Evolutionary conservation across 1,284 basidiomycete species (phyloP).

Genomic region (Microbotryomycetes sp.): DNA sequence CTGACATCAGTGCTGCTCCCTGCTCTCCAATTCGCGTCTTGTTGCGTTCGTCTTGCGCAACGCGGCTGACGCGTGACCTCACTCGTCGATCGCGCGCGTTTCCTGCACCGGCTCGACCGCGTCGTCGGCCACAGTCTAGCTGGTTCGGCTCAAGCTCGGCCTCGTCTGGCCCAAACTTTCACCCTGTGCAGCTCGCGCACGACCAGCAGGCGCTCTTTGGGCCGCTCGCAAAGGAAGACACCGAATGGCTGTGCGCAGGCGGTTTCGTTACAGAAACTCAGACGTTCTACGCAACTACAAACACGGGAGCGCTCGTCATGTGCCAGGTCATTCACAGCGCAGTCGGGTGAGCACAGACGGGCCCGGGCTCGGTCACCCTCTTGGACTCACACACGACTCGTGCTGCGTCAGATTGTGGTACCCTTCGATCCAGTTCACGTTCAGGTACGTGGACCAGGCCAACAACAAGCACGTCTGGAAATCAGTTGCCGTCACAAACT

Average conservation of each 20-base stretch:
- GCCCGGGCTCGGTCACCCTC: not conserved
- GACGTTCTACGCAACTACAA: slow-evolving; percentile 67
- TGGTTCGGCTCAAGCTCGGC: slow-evolving; percentile 21
- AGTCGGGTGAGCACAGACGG: slow-evolving; percentile 61
- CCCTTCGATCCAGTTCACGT: slow-evolving; percentile 91
- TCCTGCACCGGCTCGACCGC: not conserved
- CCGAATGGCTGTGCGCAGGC: slow-evolving; percentile 71
- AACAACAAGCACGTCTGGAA: slow-evolving; percentile 77
- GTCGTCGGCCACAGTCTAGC: not conserved
- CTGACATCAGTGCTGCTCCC: too few species aligned
- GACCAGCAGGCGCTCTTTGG: slow-evolving; percentile 42
- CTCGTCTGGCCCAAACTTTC: slow-evolving; percentile 24
- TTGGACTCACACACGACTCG: slow-evolving; percentile 16
- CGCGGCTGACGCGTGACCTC: not conserved
- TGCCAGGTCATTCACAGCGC: slow-evolving; percentile 92
- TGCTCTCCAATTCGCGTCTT: too few species aligned
- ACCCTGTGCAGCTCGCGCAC: slow-evolving; percentile 21
- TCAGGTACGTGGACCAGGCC: slow-evolving; percentile 76
- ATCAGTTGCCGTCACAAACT: slow-evolving; percentile 79
- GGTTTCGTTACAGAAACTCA: slow-evolving; percentile 93
- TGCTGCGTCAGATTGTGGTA: slow-evolving; percentile 63
- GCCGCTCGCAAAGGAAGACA: slow-evolving; percentile 62
- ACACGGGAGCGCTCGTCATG: slow-evolving; percentile 76
- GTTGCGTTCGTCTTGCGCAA: not conserved
- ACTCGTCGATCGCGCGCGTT: not conserved